These are phyloP conservation scores for Phyllosticta paracitricarpa DNA, from an alignment of 2,329 filamentous ascomycete genomes.

Conservation along the genomic window DNA sequence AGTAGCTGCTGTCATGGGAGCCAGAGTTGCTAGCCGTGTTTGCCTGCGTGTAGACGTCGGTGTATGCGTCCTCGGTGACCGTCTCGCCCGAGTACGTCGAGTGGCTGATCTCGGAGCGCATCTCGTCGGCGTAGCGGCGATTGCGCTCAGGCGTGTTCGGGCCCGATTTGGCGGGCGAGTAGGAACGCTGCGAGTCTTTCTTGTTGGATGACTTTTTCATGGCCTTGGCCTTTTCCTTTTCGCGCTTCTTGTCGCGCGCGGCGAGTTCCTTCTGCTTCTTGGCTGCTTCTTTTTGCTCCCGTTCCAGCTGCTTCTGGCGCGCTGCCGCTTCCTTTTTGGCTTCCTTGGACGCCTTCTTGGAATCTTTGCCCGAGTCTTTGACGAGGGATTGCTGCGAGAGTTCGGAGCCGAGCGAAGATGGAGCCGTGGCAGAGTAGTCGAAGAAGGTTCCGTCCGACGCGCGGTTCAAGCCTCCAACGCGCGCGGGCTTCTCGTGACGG, in stretches of 20 bases:
- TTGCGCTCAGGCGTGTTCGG: conserved; percentile 13
- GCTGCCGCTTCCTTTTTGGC: conserved; percentile 35
- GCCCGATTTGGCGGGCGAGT: conserved; percentile 13
- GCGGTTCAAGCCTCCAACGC: conserved; percentile 82
- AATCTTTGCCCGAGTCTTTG: conserved; percentile 28
- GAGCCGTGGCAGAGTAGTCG: conserved; percentile 62
- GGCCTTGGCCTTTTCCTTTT: conserved; percentile 33
- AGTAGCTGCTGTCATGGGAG: conserved; percentile 13
- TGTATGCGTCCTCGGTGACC: conserved; percentile 20
- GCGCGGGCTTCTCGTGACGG: conserved; percentile 73
- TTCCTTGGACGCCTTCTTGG: conserved; percentile 25
- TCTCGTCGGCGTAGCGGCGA: conserved; percentile 37
- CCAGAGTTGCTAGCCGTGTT: conserved; percentile 1
- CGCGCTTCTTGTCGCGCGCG: conserved; percentile 26
- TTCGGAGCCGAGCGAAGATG: conserved; percentile 47
- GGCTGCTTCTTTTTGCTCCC: conserved; percentile 19
- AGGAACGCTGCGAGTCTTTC: conserved; percentile 11
- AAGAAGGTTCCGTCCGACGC: conserved; percentile 68
- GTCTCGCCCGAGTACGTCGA: conserved; percentile 27
- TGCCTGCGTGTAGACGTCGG: conserved; percentile 12
- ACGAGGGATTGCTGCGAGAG: conserved; percentile 35
- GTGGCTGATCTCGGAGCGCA: conserved; percentile 36
- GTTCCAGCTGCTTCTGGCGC: conserved; percentile 27
- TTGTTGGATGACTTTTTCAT: conserved; percentile 27
- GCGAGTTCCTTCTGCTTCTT: conserved; percentile 19